Evolutionary conservation across 768 basidiomycete genomes (phyloP), one percentile per base, ranked within the genome.

Genomic region (Terana coerulea): DNA sequence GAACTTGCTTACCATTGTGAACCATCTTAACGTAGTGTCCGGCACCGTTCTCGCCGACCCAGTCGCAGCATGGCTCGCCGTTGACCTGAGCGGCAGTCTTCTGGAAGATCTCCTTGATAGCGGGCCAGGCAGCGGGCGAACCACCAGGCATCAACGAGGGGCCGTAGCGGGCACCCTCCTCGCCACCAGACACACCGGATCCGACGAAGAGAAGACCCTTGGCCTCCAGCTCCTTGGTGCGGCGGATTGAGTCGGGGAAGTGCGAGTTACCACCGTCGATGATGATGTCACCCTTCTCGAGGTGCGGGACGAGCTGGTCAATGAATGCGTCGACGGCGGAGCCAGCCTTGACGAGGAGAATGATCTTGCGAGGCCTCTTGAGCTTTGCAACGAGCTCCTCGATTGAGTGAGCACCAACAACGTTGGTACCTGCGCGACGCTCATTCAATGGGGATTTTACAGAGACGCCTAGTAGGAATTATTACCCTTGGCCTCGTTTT

Each of bases 11-110:
- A 86, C 91, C 91, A 53, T 93, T 92, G 77, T 99, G 95, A 56
- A 99, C 95, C 95, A 99, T 98, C 79, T 99, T 99, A 72, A 99
- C 95, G 71, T 98, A 99, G 78, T 98, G 95, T 26, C 93, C 95
- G 42, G 91, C 77, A 53, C 94, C 97, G 55, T 85, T 87, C 72
- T 95, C 90, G 40, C 97, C 97, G 62, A 99, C 95, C 97, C 97
- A 99, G 75, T 99, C 97, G 69, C 95, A 98, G 78, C 97, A 99
- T 28, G 97, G 97, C 61, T 91, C 91, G 56, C 93, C 93, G 49
- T 91, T 78, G 56, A 88, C 91, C 68, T 98, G 93, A 53, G 97
- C 97, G 57, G 97, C 84, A 45, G 95, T 88, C 70, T 91, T 91
- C 75, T 99, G 97, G 87, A 99, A 99, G 65, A 99, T 98, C 56